Conservation (phyloP, 352 stramenopile genomes). For the Discostella stelligera region DNA sequence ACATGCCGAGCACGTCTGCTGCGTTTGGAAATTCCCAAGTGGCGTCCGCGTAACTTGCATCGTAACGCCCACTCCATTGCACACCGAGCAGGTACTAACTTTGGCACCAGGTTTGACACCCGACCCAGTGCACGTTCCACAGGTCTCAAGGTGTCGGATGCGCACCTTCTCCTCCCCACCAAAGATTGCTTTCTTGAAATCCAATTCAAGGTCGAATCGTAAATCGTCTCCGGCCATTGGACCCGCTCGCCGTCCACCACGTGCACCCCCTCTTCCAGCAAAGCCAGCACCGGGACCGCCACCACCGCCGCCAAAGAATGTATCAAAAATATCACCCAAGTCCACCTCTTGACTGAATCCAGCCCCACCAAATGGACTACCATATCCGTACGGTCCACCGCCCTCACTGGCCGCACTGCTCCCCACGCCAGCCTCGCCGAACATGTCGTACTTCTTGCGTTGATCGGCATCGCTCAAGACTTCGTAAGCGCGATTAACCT, state of each 20-base stretch:
- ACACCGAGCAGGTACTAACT: constrained; percentile 74
- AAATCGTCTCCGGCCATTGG: constrained; percentile 80
- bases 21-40: constrained; percentile 85
- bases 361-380: constrained; percentile 60
- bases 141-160: constrained; percentile 82
- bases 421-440: constrained; percentile 83
- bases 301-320: constrained; percentile 77
- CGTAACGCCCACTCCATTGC: constrained; percentile 75
- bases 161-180: constrained; percentile 82
- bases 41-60: constrained; percentile 84
- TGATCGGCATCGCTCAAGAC: constrained; percentile 90
- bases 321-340: constrained; percentile 84
- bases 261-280: constrained; percentile 28
- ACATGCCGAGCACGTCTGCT: constrained; percentile 84
- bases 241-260: constrained; percentile 41
- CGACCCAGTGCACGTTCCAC: constrained; percentile 71
- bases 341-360: constrained; percentile 80
- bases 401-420: constrained; percentile 70
- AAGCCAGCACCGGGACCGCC: constrained; percentile 43
- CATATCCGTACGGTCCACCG: constrained; percentile 44
- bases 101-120: constrained; percentile 82
- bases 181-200: constrained; percentile 84
- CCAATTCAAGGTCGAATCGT: constrained; percentile 80
- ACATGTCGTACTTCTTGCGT: constrained; percentile 91
- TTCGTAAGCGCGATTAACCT: constrained; percentile 93